A percentile compares a stretch with the other conserved stretches of the same genome.
phyloP scores from a whole-genome alignment of 2,329 filamentous ascomycete species.

The Paramyrothecium sp. region DNA sequence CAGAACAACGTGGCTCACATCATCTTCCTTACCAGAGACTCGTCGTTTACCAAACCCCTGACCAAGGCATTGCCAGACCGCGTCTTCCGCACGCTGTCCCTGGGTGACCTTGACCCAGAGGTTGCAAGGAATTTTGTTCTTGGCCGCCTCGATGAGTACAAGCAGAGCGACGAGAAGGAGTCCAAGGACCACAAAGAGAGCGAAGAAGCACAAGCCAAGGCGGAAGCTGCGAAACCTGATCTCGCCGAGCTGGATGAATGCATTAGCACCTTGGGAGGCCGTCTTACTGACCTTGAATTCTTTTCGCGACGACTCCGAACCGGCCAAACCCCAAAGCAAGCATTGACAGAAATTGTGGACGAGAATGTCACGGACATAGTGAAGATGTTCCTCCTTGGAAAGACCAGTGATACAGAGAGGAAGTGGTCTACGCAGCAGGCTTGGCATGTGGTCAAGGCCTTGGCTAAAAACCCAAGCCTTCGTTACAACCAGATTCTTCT shows the following conservation, averaged over 20 bases:
- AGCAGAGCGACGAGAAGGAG: slow-evolving; percentile 24
- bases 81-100: slow-evolving; percentile 80
- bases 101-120: slow-evolving; percentile 83
- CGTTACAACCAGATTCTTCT: slow-evolving; percentile 86
- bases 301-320: slow-evolving; percentile 86
- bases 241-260: slow-evolving; percentile 75
- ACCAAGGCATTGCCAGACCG: slow-evolving; percentile 86
- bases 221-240: slow-evolving; percentile 33
- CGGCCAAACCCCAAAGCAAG: slow-evolving; percentile 78
- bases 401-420: slow-evolving; percentile 43
- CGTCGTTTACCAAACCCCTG: slow-evolving; percentile 83
- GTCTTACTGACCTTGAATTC: slow-evolving; percentile 93
- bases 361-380: slow-evolving; percentile 87
- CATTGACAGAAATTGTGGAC: slow-evolving; percentile 84
- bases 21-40: slow-evolving; percentile 88
- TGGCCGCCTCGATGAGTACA: slow-evolving; percentile 65
- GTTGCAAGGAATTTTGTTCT: slow-evolving; percentile 91
- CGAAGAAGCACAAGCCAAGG: slow-evolving; percentile 21
- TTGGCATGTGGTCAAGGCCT: slow-evolving; percentile 80
- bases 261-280: slow-evolving; percentile 80
- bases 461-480: slow-evolving; percentile 67
- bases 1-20: slow-evolving; percentile 90
- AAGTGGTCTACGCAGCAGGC: slow-evolving; percentile 84
- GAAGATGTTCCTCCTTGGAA: slow-evolving; percentile 84
- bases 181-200: slow-evolving; percentile 22